Conservation (phyloP, 2,329 filamentous ascomycete species). For the Chaetomiaceae sp. region DNA sequence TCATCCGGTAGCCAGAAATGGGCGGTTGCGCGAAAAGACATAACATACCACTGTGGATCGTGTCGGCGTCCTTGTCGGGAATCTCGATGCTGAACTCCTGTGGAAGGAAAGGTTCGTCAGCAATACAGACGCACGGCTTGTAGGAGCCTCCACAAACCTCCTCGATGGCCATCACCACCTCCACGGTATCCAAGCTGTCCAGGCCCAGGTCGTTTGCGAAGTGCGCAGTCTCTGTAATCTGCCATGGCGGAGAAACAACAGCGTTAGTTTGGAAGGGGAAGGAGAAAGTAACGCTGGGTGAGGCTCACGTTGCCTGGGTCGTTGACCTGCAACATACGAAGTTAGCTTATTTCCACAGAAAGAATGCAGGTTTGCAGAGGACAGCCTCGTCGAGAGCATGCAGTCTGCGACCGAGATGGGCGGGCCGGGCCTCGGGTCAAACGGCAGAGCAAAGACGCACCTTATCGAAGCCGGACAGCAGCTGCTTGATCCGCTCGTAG, state of each 20-base stretch:
- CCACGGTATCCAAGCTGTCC: conserved; percentile 95
- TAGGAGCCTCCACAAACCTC: conserved; percentile 54
- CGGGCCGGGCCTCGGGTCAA: no score
- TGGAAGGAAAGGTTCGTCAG: no score
- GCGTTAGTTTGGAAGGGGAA: conserved; percentile 11
- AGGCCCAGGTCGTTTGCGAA: conserved; percentile 96
- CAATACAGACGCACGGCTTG: background rate
- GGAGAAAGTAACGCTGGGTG: background rate
- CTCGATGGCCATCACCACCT: conserved; percentile 99
- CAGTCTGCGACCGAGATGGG: no score
- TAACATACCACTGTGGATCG: conserved; percentile 82
- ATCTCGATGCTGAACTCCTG: conserved; percentile 83
- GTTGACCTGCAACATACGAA: no score
- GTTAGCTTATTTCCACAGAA: no score
- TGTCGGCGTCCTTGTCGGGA: conserved; percentile 92
- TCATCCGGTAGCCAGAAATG: background rate
- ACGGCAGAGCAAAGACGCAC: conserved; percentile 42
- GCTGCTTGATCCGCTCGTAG: conserved; percentile 30
- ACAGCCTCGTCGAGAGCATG: no score
- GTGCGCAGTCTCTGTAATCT: conserved; percentile 82
- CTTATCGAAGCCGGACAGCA: conserved; percentile 97
- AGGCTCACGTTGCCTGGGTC: conserved; percentile 55
- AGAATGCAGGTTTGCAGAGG: no score
- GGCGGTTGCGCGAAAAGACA: no score
- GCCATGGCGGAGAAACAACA: background rate